Evolutionary conservation across 192 early-diverging fungal genomes (phyloP).

Genomic region (Podila epicladia): DNA sequence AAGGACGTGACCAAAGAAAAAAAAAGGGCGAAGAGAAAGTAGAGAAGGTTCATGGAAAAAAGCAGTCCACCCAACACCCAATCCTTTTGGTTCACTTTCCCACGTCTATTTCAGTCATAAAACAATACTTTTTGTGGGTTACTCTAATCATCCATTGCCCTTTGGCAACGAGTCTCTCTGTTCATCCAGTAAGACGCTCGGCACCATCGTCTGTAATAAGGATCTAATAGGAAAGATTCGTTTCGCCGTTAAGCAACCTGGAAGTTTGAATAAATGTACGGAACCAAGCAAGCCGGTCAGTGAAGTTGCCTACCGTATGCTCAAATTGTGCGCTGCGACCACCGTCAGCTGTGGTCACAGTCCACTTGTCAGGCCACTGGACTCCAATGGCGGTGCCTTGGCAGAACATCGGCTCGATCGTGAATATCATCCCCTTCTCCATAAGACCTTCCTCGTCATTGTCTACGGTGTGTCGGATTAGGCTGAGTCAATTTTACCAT

Average conservation of each 20-base stretch:
- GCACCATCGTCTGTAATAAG: conserved; percentile 70
- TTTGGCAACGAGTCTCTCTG: not conserved
- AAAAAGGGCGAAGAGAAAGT: not conserved
- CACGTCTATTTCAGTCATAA: no score
- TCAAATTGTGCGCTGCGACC: conserved; percentile 92
- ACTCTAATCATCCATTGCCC: not conserved
- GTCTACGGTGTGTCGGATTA: conserved; percentile 16
- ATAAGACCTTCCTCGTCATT: conserved; percentile 79
- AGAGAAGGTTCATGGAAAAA: not conserved
- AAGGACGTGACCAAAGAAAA: conserved; percentile 9
- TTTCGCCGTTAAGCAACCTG: not conserved
- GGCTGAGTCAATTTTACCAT: not conserved
- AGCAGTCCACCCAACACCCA: not conserved
- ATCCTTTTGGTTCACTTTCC: no score
- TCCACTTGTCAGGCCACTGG: conserved; percentile 92
- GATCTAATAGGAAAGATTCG: conserved; percentile 40
- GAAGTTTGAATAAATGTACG: not conserved
- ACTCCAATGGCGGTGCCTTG: conserved; percentile 77
- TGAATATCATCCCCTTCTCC: conserved; percentile 85
- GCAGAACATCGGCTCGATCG: conserved; percentile 89
- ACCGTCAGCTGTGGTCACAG: conserved; percentile 77
- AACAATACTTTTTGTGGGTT: no score
- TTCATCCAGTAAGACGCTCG: conserved; percentile 69
- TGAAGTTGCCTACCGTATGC: conserved; percentile 61
- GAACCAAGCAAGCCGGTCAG: no score